A percentile compares a stretch with the other conserved stretches of the same genome.
Evolutionary conservation across 129 eudicot genomes (phyloP).

Genomic region (Scalesia atractyloides): DNA sequence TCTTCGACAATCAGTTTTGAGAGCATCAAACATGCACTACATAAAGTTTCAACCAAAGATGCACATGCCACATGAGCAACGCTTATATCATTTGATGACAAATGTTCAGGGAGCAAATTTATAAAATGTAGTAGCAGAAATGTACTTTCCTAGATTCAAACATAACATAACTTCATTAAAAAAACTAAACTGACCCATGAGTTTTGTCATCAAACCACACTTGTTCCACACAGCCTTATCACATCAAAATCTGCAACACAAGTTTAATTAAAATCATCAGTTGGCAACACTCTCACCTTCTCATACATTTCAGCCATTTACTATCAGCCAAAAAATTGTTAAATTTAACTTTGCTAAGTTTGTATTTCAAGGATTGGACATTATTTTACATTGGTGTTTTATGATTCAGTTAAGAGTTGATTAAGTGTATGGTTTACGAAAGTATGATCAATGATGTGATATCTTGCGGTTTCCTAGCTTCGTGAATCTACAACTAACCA

Average conservation of each 20-base stretch:
- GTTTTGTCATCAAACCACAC: background rate
- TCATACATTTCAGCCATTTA: background rate
- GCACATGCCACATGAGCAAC: constrained; percentile 1
- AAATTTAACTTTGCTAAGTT: background rate
- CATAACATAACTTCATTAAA: constrained; percentile 8
- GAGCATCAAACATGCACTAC: background rate
- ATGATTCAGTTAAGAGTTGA: background rate
- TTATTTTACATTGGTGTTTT: background rate
- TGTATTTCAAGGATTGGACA: background rate
- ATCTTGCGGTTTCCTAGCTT: background rate
- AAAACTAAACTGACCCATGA: constrained; percentile 9
- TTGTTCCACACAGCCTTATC: constrained; percentile 20
- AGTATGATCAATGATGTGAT: background rate
- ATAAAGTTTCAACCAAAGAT: background rate
- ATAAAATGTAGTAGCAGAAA: constrained; percentile 16
- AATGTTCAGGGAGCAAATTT: constrained; percentile 2
- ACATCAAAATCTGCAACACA: constrained; percentile 37
- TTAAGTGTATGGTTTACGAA: background rate
- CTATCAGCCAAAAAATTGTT: background rate
- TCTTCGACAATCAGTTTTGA: background rate
- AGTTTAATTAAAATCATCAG: constrained; percentile 12
- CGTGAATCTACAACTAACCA: background rate
- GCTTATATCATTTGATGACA: background rate
- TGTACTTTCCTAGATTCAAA: constrained; percentile 15
- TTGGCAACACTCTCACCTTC: background rate